Evolutionary conservation across 257 asterid species (phyloP).

Genomic region (Solanum neorickii): DNA sequence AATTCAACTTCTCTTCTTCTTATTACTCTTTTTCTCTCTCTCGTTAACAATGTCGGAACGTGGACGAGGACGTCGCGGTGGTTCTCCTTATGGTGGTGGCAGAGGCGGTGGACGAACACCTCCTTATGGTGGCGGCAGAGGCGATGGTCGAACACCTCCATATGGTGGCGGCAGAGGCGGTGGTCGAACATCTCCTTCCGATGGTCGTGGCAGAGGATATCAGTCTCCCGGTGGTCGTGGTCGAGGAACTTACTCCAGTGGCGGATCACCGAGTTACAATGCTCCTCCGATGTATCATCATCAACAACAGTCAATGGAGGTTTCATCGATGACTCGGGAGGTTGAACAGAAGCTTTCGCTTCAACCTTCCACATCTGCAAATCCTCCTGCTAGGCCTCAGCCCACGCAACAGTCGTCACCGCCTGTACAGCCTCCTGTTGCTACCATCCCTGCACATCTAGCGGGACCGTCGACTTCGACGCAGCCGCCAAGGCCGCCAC

Average conservation of each 20-base stretch:
- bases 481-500: conserved; percentile 14
- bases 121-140: not conserved
- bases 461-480: not conserved
- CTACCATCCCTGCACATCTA: not conserved
- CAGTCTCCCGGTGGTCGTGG: not conserved
- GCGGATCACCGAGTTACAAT: not conserved
- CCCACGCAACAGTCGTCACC: not conserved
- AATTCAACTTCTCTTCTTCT: not conserved
- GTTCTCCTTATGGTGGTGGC: not conserved
- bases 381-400: not conserved
- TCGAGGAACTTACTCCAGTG: not conserved
- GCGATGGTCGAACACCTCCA: not conserved
- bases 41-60: conserved; percentile 10
- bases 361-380: conserved; percentile 4
- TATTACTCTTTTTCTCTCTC: not conserved
- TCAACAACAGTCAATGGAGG: not conserved
- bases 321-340: conserved; percentile 8
- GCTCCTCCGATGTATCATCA: not conserved
- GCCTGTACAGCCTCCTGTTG: not conserved
- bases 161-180: not conserved
- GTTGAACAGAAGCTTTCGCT: conserved; percentile 26
- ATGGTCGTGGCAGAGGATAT: not conserved
- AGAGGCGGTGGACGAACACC: not conserved
- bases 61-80: conserved; percentile 7
- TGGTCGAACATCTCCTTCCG: not conserved